Evolutionary conservation across 805 yeast genomes (phyloP).

Genomic region (Metschnikowia rubicola): DNA sequence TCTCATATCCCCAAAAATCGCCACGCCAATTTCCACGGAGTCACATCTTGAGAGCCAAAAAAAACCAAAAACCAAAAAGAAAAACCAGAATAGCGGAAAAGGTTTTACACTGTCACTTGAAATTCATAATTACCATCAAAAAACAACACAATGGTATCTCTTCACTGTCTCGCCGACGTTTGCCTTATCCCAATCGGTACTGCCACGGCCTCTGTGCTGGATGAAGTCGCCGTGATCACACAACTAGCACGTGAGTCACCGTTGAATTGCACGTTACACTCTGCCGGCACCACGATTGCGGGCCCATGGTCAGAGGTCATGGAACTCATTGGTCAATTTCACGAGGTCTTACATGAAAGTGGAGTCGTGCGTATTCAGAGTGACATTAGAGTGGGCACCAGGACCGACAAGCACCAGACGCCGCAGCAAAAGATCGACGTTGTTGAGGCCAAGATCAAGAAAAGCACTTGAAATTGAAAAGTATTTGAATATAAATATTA

Average conservation of each 20-base stretch:
- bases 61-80: too few relatives aligned
- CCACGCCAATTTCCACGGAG: too few relatives aligned
- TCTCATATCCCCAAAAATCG: too few relatives aligned
- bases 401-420: slow-evolving; percentile 69
- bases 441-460: slow-evolving; percentile 49
- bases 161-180: slow-evolving; percentile 79
- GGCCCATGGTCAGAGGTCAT: slow-evolving; percentile 93
- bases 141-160: slow-evolving; percentile 26
- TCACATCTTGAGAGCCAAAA: too few relatives aligned
- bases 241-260: slow-evolving; percentile 57
- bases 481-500: not conserved
- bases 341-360: slow-evolving; percentile 60
- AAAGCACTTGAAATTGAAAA: not conserved
- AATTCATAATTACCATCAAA: too few relatives aligned
- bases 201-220: slow-evolving; percentile 70
- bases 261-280: slow-evolving; percentile 68
- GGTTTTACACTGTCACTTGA: too few relatives aligned
- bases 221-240: slow-evolving; percentile 72
- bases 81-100: too few relatives aligned
- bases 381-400: slow-evolving; percentile 83
- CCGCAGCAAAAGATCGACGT: slow-evolving; percentile 70
- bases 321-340: slow-evolving; percentile 73
- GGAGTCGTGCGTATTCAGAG: slow-evolving; percentile 81
- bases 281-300: slow-evolving; percentile 89
- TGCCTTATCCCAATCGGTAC: slow-evolving; percentile 89